Base-by-base conservation (phyloP, 2,329 filamentous ascomycete species). In the Grosmannia serpens region DNA sequence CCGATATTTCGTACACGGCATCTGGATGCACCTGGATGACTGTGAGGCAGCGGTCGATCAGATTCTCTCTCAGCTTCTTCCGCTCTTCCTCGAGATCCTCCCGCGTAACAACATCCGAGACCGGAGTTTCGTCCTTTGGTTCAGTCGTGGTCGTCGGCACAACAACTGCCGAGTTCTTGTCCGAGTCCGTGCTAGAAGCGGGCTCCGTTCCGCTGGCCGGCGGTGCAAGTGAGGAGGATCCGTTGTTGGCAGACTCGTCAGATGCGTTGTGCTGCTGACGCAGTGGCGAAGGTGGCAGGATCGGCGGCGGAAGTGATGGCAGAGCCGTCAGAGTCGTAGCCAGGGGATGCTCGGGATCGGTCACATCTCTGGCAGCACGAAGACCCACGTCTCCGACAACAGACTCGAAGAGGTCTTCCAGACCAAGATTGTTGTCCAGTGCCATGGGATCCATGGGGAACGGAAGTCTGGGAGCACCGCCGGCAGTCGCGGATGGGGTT, bases 41-140 rank as follows among this genome's bases (percentile, higher is more conserved):
- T 66, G 96, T 91, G 26, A 99, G 77, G 63, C 89, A 95, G 59
- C 90, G 87, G 65, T 96, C 91, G 60, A 97, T 91, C 58, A 97
- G 73, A 58, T 89, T 86, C 24, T 83, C 78, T 46, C 89, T 83
- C 47, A 97, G 76, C n/a, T 78, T 80, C 5, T 80, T 77, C 52
- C 94, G 85, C 69, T 89, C 82, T 38, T 82, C 81, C 62, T 96
- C 89, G 8, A 99, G 77, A 63, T 91, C 87, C 59, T 96, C 89
- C 59, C 91, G 78, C 0, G 88, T 63, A 60, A 54, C 65, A 63
- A 35, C 66, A 2, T 31, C n/a, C 2, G 54, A n/a, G 5, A 9
- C 5, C 17, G 24, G 26, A 15, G 38, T 33, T 7, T 22, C 27
- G 20, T 31, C 41, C 33, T 46, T 47, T 24, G 26, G 9, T 15